Evolutionary conservation across 164 flowering plant genomes (phyloP), one percentile per base, ranked within the genome.

Genomic region (Vitis vinifera): DNA sequence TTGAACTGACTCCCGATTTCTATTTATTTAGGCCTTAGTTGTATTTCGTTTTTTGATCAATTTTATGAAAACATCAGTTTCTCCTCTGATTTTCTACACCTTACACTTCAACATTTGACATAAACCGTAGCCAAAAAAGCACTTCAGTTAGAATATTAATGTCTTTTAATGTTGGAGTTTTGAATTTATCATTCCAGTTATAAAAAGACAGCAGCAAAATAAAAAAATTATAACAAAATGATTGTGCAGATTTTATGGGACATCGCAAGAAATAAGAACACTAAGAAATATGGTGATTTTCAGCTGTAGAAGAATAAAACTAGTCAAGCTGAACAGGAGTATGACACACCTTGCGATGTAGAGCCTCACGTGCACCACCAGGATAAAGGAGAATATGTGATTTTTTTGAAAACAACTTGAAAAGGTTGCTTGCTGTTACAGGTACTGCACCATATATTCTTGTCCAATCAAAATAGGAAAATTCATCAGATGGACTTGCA

Each of bases 331-430:
- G 15, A 49, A 61, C 14, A 51, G 59, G 31, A 62, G 47, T 12
- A 61, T 31, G 49, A 71, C 77, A 67, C 23, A 95, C 99, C 96
- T 90, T 93, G 30, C 68, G 69, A 78, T 95, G 99, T 51, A 95
- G 85, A 69, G 99, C 99, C 82, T 95, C 99, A 17, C 99, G 94
- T 67, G 88, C 91, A 69, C 99, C 99, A 29, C 99, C 99, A 66
- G 99, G 99, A 78, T 90, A 95, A 60, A 95, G 94, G 71, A 95
- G 94, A 67, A 87, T 81, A 65, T 88, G 89, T 15, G 98, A 85
- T 48, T 93, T 93, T 27, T 82, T 65, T 14, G 89, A 77, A 27
- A 93, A 71, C 73, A 91, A 79, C 72, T 76, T 88, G 84, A 79
- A 95, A 61, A 95, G 66, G 75, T 91, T 88, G 77, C 80, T 82